A percentile compares a stretch with the other conserved stretches of the same genome.
phyloP scores from a whole-genome alignment of 345 rosid genomes.

The Laguncularia racemosa region DNA sequence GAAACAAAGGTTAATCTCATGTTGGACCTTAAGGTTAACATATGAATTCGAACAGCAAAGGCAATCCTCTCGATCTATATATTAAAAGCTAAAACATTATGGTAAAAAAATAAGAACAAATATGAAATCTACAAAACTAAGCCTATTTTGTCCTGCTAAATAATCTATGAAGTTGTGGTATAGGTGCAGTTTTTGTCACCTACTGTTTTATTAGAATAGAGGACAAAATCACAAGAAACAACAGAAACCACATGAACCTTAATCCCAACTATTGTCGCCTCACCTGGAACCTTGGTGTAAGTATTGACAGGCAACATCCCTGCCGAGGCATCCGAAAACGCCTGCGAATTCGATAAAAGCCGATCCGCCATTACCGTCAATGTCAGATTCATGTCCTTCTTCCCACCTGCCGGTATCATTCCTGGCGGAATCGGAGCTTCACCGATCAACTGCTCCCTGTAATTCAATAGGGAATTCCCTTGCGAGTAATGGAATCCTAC shows the following conservation, averaged over 20 bases:
- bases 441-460: constrained; percentile 47
- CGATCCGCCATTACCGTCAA: constrained; percentile 62
- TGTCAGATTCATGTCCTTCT: constrained; percentile 33
- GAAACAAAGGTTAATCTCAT: no score
- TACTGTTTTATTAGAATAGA: constrained; percentile 31
- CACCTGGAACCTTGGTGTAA: constrained; percentile 35
- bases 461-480: constrained; percentile 31
- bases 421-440: constrained; percentile 55
- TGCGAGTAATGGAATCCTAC: constrained; percentile 42
- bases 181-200: constrained; percentile 45
- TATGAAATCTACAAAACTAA: no score
- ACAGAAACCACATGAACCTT: constrained; percentile 33
- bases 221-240: constrained; percentile 36
- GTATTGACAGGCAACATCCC: constrained; percentile 35
- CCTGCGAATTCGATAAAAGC: constrained; percentile 23
- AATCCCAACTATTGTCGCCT: constrained; percentile 36
- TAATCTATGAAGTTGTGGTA: background rate
- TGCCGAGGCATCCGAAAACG: constrained; percentile 20
- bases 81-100: no score
- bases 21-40: no score
- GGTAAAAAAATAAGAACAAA: no score
- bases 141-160: no score
- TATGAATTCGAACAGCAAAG: no score
- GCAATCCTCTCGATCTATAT: no score
- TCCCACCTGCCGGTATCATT: constrained; percentile 27